Evolutionary conservation across 805 yeast genomes (phyloP).

Genomic region (Yarrowia hollandica): DNA sequence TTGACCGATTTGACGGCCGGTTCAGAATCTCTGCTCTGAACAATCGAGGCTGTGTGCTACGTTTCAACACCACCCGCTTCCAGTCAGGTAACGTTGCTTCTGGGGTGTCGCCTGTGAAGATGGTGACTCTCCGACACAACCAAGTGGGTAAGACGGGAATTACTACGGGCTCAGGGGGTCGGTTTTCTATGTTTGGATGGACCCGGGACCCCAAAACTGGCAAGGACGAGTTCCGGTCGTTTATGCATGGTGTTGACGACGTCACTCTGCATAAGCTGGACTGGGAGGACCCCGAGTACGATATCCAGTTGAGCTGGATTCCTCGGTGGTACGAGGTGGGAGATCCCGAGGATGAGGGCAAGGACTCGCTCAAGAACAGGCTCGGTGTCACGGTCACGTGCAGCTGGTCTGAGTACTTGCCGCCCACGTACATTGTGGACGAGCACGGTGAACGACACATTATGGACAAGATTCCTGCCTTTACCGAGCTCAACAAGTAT

Average conservation of each 20-base stretch:
- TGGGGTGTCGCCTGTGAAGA: slow-evolving; percentile 61
- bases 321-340: slow-evolving; percentile 56
- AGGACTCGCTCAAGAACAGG: slow-evolving; percentile 17
- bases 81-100: slow-evolving; percentile 38
- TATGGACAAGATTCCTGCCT: slow-evolving; percentile 60
- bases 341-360: slow-evolving; percentile 41
- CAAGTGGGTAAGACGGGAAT: neutral
- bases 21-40: slow-evolving; percentile 57
- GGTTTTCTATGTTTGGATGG: slow-evolving; percentile 11
- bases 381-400: slow-evolving; percentile 57
- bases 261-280: slow-evolving; percentile 63
- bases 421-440: slow-evolving; percentile 40
- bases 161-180: neutral
- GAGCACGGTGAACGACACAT: slow-evolving; percentile 38
- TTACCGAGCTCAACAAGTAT: slow-evolving; percentile 65
- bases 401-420: slow-evolving; percentile 74
- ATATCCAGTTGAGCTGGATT: slow-evolving; percentile 72
- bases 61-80: slow-evolving; percentile 55
- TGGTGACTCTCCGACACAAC: slow-evolving; percentile 54
- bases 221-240: slow-evolving; percentile 50
- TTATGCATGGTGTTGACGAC: slow-evolving; percentile 62
- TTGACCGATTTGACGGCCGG: slow-evolving; percentile 54
- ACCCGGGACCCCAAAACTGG: slow-evolving; percentile 18
- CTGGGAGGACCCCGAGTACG: slow-evolving; percentile 56
- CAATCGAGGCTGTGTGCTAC: slow-evolving; percentile 63